Conservation (phyloP, 371 early-diverging fungal species). For the Apophysomyces ossiformis region DNA sequence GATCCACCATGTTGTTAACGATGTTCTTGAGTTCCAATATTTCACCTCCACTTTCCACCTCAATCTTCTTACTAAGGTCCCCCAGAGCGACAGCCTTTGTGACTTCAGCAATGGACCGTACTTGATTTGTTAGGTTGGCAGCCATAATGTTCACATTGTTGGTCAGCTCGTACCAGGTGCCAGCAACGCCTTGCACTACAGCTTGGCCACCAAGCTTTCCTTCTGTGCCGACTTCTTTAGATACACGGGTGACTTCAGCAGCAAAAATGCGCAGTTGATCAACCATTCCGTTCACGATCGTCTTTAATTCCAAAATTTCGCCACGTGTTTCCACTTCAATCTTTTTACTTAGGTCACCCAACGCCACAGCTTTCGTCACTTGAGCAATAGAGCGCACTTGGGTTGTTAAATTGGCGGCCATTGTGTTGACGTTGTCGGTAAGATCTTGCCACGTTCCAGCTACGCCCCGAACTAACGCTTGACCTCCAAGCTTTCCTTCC, state of each 20-base stretch:
- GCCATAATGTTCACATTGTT: slow-evolving; percentile 39
- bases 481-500: slow-evolving; percentile 47
- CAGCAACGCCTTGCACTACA: slow-evolving; percentile 31
- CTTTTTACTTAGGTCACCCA: slow-evolving; percentile 41
- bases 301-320: slow-evolving; percentile 40
- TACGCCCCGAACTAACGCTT: slow-evolving; percentile 47
- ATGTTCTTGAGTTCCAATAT: slow-evolving; percentile 49
- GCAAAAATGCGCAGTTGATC: slow-evolving; percentile 17
- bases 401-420: slow-evolving; percentile 22
- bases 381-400: slow-evolving; percentile 37
- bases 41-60: slow-evolving; percentile 40
- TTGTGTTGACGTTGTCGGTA: slow-evolving; percentile 58
- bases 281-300: slow-evolving; percentile 15
- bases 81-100: slow-evolving; percentile 34
- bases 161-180: slow-evolving; percentile 48
- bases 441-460: slow-evolving; percentile 64
- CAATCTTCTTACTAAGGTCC: slow-evolving; percentile 23
- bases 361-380: slow-evolving; percentile 47
- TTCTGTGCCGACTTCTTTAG: slow-evolving; percentile 24
- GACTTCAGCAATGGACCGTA: slow-evolving; percentile 32
- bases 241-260: slow-evolving; percentile 17
- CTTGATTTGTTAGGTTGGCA: slow-evolving; percentile 29
- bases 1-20: slow-evolving; percentile 50
- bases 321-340: slow-evolving; percentile 37
- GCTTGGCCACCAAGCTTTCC: slow-evolving; percentile 47